Evolutionary conservation across 257 asterid species (phyloP), one percentile per base, ranked within the genome.

Genomic region (Solanum infundibuliforme): DNA sequence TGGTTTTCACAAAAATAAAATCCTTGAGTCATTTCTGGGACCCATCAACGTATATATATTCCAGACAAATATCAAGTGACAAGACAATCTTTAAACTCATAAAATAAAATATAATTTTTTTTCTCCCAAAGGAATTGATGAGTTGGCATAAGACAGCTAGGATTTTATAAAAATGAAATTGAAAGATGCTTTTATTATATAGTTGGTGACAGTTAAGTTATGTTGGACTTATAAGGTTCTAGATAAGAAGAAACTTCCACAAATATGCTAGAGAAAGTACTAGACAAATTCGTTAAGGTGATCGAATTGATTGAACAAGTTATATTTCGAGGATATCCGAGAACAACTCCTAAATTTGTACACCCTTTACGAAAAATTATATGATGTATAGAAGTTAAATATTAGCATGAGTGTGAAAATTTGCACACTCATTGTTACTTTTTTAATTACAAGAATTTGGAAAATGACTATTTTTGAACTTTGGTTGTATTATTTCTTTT

Each of bases 121-220:
- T 69, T 5, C 23, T 20, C n/a, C 20, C 20, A n/a, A 46, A 77
- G 21, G 36, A 77, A 41, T 41, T 77, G 25, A 21, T 75, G 62
- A 52, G 46, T 65, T 87, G 81, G 55, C 25, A 62, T 16, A 35
- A 8, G 35, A 9, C 86, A 76, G 69, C 65, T 76, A 16, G 86
- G 75, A 48, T 75, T 75, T 76, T 5, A 87, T 58, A 52, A 72
- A 75, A n/a, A 36, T 72, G 72, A 55, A 62, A 35, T 48, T n/a
- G 60, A 38, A 77, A 77, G 25, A 77, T 77, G 84, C 62, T 38
- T 38, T 66, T 23, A 38, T 18, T 69, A 35, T 87, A 76, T 83
- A 87, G 77, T 75, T 87, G 88, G 31, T 32, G 83, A 87, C 86
- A 87, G 84, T 35, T 76, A 76, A 76, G 41, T 34, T 76, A 74